phyloP scores from a whole-genome alignment of 2,329 filamentous ascomycete genomes.

The Colletotrichum noveboracense region DNA sequence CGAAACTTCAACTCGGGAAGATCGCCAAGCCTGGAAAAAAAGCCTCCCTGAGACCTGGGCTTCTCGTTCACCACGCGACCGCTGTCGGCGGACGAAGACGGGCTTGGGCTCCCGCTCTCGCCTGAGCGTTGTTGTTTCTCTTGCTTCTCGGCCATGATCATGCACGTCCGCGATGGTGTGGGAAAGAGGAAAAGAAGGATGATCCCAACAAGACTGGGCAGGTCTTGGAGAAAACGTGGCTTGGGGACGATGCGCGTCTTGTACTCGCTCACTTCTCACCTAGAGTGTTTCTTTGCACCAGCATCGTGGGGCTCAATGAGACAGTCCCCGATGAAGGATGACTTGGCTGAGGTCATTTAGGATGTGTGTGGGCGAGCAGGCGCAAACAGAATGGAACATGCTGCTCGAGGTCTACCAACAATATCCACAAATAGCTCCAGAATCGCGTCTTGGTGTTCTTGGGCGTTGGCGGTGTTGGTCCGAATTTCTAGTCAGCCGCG shows the following conservation, averaged over 20 bases:
- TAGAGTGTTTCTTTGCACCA: background rate
- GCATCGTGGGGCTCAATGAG: background rate
- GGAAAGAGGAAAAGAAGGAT: background rate
- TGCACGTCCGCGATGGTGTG: background rate
- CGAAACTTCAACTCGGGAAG: constrained; percentile 29
- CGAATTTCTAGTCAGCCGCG: background rate
- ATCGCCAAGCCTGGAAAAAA: constrained; percentile 24
- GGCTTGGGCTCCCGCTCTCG: background rate
- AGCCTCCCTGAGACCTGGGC: background rate
- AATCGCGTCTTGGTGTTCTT: background rate
- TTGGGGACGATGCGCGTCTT: background rate
- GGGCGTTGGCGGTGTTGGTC: background rate
- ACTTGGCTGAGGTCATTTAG: constrained; percentile 21
- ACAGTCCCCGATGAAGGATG: background rate
- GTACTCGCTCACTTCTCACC: constrained; percentile 10
- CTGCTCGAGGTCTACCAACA: background rate
- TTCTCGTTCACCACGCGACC: background rate
- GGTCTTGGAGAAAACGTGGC: background rate
- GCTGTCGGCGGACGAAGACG: constrained; percentile 3
- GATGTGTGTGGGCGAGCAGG: background rate
- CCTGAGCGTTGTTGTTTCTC: constrained; percentile 9
- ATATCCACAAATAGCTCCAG: background rate
- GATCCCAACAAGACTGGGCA: background rate
- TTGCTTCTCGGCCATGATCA: constrained; percentile 11
- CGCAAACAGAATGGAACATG: background rate